Evolutionary conservation across 2,329 filamentous ascomycete species (phyloP), one percentile per base, ranked within the genome.

Genomic region (Alternaria panax): DNA sequence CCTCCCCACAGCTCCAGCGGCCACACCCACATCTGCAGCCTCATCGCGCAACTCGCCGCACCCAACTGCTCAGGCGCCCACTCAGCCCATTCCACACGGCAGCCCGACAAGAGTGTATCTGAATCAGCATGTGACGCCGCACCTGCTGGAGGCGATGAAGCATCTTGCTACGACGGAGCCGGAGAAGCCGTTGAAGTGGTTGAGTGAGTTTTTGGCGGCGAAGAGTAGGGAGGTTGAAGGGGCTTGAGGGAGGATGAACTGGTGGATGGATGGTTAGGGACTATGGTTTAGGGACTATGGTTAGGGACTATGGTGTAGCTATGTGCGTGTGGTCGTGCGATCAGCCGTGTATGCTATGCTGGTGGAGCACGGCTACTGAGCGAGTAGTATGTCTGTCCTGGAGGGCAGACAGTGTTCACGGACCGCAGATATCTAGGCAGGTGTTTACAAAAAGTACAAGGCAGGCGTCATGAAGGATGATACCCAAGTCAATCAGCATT

Each of bases 71-170:
- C 70, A 73, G 62, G 69, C 69, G 27, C 76, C 76, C 2, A 65
- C 70, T 16, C 70, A 76, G 24, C 71, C 82, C 20, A 79, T 79
- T 38, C 75, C 80, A 20, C 82, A 84, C 62, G 82, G 82, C 7
- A 79, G 79, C 24, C 79, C 81, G 1, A 83, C 81, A 25, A 71
- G 82, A 11, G 78, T 83, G 46, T 84, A 82, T 64, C 66, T 84
- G 63, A 84, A 84, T 61, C 75, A 79, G 66, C 74, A 83, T 64
- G 76, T 84, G 32, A 84, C 82, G 42, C 82, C 82, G 54, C 78
- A 84, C 71, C 64, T 84, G 68, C 70, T 84, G 41, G 82, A 84
- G 68, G 82, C 80, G 6, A 83, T 84, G 81, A 84, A 84, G 74
- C 79, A 81, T 70, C 60, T 84, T 46, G 82, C 79, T 18, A 78